These are phyloP conservation scores for Micractinium conductrix DNA, from an alignment of 139 green algal species.

Conservation along the genomic window DNA sequence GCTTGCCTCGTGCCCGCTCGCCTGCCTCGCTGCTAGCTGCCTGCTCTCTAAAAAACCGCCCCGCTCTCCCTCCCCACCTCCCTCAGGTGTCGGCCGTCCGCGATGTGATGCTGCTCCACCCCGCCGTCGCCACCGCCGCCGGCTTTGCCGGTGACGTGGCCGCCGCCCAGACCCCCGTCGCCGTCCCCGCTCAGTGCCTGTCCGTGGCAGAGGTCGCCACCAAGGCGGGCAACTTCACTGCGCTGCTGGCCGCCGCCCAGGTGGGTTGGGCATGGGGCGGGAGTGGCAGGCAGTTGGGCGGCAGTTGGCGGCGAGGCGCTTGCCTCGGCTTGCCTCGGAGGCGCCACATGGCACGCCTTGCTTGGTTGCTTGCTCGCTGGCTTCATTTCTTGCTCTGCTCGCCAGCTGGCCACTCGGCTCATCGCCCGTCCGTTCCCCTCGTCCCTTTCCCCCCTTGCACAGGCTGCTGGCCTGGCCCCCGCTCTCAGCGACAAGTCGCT, in stretches of 20 bases:
- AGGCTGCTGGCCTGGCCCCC: slow-evolving; percentile 32
- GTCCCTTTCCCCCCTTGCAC: not conserved
- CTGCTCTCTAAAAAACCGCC: too few relatives aligned
- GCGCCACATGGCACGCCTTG: not conserved
- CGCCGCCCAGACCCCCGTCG: slow-evolving; percentile 26
- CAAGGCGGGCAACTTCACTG: slow-evolving; percentile 3
- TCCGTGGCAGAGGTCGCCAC: not conserved
- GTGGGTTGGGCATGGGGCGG: not conserved
- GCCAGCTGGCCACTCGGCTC: not conserved
- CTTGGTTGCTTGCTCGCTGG: not conserved
- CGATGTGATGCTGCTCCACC: too few relatives aligned
- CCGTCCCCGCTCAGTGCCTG: slow-evolving; percentile 14
- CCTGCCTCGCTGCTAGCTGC: too few relatives aligned
- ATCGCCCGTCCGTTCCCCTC: not conserved
- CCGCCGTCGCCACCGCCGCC: too few relatives aligned
- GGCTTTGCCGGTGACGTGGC: too few relatives aligned
- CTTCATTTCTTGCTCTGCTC: not conserved
- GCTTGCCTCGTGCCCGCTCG: too few relatives aligned
- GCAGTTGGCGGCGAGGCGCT: too few relatives aligned
- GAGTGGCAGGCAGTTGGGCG: not conserved
- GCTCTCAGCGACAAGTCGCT: slow-evolving; percentile 26
- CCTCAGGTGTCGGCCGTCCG: too few relatives aligned
- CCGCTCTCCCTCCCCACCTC: too few relatives aligned
- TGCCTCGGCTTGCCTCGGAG: not conserved
- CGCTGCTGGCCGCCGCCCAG: slow-evolving; percentile 21